Percentiles rank a stretch among this genome's conserved stretches.
Evolutionary conservation across 2,329 filamentous ascomycete genomes (phyloP).

Genomic region (Fusarium sarcochroum): DNA sequence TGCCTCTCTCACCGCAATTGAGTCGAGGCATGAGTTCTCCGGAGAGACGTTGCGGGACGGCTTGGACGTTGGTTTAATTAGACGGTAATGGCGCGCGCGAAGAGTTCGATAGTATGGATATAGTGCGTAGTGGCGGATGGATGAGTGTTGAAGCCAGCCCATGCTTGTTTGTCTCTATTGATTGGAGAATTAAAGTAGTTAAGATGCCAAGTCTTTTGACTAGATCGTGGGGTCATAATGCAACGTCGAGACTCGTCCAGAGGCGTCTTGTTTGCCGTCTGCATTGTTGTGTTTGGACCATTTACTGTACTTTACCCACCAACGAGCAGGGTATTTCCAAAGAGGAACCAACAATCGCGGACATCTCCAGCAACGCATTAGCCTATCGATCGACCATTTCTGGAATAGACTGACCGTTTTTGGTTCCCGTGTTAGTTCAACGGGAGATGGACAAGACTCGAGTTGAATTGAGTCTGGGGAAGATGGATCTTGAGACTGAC

Average conservation of each 20-base stretch:
- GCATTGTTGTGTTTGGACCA: not conserved
- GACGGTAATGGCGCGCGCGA: not conserved
- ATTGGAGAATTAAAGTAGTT: not conserved
- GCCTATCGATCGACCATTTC: conserved; percentile 10
- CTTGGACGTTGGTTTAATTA: not conserved
- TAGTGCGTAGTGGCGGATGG: not conserved
- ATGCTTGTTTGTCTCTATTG: conserved; percentile 5
- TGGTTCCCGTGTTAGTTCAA: not conserved
- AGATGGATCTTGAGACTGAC: not conserved
- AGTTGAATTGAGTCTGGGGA: not conserved
- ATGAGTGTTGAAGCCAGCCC: too few species aligned
- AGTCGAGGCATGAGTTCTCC: not conserved
- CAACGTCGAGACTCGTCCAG: conserved; percentile 7
- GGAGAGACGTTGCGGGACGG: conserved; percentile 1
- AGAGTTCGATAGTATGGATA: not conserved
- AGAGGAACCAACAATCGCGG: not conserved
- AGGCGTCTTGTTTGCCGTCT: not conserved
- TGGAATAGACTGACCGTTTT: conserved; percentile 10
- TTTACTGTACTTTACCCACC: not conserved
- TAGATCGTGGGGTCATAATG: conserved; percentile 11
- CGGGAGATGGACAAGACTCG: conserved; percentile 1
- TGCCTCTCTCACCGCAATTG: conserved; percentile 13
- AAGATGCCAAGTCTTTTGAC: not conserved
- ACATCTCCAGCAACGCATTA: not conserved
- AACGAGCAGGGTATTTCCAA: not conserved